Percentiles rank a stretch among this genome's conserved stretches.
These are phyloP conservation scores for Alnus glutinosa DNA, from an alignment of 306 rosid genomes.

Conservation along the genomic window DNA sequence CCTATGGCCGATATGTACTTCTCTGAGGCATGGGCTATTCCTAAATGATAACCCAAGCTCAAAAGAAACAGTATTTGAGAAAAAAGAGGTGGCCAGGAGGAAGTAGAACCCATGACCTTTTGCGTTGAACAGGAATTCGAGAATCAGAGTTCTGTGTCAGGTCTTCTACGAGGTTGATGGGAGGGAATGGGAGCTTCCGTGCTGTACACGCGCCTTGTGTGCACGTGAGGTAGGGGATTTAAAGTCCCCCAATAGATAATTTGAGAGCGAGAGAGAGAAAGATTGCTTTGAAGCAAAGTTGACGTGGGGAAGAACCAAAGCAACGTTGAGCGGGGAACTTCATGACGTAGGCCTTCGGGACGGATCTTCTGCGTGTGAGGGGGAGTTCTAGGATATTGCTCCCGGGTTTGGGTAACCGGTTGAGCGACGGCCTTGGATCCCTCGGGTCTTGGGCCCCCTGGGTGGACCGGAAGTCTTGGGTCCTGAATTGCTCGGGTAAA, in stretches of 20 bases:
- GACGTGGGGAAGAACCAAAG: neutral
- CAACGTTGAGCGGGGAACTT: constrained; percentile 4
- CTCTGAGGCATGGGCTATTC: constrained; percentile 13
- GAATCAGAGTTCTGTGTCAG: neutral
- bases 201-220: neutral
- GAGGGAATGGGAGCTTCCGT: neutral
- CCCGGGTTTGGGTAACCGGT: no score
- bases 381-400: no score
- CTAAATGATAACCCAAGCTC: neutral
- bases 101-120: constrained; percentile 21
- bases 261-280: neutral
- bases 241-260: neutral
- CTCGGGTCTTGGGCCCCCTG: no score
- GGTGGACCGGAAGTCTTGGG: no score
- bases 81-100: constrained; percentile 15
- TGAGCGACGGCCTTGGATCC: no score
- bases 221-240: neutral
- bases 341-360: no score
- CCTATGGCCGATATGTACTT: constrained; percentile 45
- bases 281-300: constrained; percentile 13
- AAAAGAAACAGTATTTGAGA: constrained; percentile 17
- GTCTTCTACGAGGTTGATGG: neutral
- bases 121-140: neutral
- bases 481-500: no score
- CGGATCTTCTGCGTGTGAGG: no score